Evolutionary conservation across 83 land plant species (phyloP), one percentile per base, ranked within the genome.

Genomic region (Diphasiastrum complanatum): DNA sequence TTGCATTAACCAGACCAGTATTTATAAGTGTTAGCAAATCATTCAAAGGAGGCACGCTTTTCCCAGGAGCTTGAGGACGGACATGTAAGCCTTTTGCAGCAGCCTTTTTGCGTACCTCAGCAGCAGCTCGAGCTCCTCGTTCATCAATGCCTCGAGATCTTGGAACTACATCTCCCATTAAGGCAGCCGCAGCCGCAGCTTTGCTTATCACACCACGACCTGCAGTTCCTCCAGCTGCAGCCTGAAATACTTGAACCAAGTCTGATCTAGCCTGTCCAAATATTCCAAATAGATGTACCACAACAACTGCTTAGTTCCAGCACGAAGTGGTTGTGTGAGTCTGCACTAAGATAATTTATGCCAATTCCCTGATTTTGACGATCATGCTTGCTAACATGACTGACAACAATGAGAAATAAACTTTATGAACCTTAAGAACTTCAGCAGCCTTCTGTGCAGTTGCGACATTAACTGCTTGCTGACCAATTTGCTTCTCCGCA

Each of bases 71-170:
- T 27, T 72, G 88, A 2, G 85, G 74, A 14, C 90, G 84, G 18
- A 83, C 68, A 52, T 68, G 72, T 45, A 89, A 79, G 20, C 97
- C 97, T 43, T 66, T 82, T 33, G 99, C 99, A 36, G 83, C 97
- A 45, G 97, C 99, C 65, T 87, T 93, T 68, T 83, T 88, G 16
- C 97, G 80, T 3, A 79, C 82, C 60, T 89, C 99, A 18, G 92
- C 92, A 20, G 87, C 87, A 24, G 99, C 99, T 31, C 93, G 89
- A 11, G 89, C 92, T 46, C 84, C 99, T 28, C 99, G 65, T 58
- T 93, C 99, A 62, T 89, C 97, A 41, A 77, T 66, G 8, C 99
- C 99, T 50, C 96, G 70, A 1, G 92, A 78, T 37, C 99, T 76
- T 24, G 97, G 83, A 46, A 83, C 49, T 0, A 51, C 41, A 19